These are phyloP conservation scores for Mycena metata DNA, from an alignment of 768 basidiomycete genomes.

Conservation along the genomic window DNA sequence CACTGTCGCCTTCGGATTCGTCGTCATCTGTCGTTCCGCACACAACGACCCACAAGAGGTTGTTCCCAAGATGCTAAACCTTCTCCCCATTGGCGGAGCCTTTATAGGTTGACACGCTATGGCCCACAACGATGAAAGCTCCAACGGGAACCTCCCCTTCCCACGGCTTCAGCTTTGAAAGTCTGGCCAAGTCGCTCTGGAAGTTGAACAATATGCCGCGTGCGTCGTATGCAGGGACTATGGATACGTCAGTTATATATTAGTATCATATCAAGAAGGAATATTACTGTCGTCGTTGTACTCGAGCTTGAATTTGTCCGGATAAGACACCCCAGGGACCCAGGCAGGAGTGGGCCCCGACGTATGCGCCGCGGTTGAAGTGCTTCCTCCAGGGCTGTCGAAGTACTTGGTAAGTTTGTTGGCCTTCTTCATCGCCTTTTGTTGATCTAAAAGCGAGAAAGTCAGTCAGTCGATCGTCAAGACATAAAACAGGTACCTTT, in stretches of 20 bases:
- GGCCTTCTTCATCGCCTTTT: too few relatives aligned
- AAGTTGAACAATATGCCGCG: not conserved
- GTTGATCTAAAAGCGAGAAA: too few relatives aligned
- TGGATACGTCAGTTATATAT: not conserved
- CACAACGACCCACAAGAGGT: not conserved
- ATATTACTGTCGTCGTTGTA: too few relatives aligned
- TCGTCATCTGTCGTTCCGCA: not conserved
- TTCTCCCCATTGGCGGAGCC: not conserved
- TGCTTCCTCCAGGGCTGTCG: too few relatives aligned
- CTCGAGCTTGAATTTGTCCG: too few relatives aligned
- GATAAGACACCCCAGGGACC: too few relatives aligned
- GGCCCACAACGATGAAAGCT: not conserved
- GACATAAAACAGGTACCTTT: too few relatives aligned
- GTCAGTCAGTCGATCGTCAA: too few relatives aligned
- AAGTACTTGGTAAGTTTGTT: too few relatives aligned
- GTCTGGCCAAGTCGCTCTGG: not conserved
- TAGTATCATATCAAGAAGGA: too few relatives aligned
- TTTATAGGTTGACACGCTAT: not conserved
- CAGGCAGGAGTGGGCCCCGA: too few relatives aligned
- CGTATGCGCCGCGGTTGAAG: too few relatives aligned
- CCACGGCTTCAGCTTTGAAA: not conserved
- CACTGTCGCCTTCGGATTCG: not conserved
- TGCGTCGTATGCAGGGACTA: not conserved
- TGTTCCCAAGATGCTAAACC: not conserved
- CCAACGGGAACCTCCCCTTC: not conserved